These are phyloP conservation scores for Tetrapisispora fleetii DNA, from an alignment of 805 yeast species.

Conservation along the genomic window DNA sequence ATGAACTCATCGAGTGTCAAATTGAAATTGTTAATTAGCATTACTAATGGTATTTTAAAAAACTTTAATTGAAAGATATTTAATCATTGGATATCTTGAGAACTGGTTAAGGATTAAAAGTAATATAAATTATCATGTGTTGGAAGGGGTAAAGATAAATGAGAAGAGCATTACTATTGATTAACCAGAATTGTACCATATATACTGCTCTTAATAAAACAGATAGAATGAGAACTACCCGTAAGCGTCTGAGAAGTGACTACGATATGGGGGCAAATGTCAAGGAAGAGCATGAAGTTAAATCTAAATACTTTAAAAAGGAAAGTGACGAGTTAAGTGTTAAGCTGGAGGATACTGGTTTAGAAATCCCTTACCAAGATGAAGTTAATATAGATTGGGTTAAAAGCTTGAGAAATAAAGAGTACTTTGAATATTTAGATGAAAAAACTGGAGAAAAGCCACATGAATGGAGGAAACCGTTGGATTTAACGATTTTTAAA, in stretches of 20 bases:
- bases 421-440: conserved; percentile 21
- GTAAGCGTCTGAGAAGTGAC: neutral
- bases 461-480: conserved; percentile 11
- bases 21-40: no score
- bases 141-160: no score
- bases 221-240: neutral
- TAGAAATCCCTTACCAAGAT: neutral
- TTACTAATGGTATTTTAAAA: no score
- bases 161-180: no score
- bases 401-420: conserved; percentile 18
- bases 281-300: neutral
- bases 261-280: conserved; percentile 23
- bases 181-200: neutral
- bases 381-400: conserved; percentile 20
- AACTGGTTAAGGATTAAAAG: no score
- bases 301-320: conserved; percentile 7
- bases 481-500: conserved; percentile 2
- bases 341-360: neutral
- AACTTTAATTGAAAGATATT: no score
- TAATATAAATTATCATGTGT: no score
- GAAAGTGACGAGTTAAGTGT: neutral
- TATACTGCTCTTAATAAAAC: neutral
- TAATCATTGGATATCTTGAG: no score
- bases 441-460: conserved; percentile 15
- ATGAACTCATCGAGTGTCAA: no score